A percentile compares a stretch with the other conserved stretches of the same genome.
Evolutionary conservation across 1,284 basidiomycete species (phyloP).

Genomic region (Volvariella surrecta): DNA sequence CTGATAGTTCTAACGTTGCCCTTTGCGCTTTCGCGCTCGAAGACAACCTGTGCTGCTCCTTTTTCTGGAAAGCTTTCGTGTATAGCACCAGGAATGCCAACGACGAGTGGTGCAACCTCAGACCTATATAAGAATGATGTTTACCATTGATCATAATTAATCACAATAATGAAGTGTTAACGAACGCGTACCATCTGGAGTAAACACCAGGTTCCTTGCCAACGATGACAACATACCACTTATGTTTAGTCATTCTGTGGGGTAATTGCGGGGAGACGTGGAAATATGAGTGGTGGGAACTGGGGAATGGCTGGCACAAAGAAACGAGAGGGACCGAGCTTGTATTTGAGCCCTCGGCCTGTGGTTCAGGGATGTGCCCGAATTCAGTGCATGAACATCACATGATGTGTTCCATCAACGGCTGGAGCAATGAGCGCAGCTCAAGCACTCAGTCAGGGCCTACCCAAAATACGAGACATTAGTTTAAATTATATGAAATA

Average conservation of each 20-base stretch:
- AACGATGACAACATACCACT: constrained; percentile 37
- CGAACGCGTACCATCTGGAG: constrained; percentile 16
- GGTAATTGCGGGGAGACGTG: too few species aligned
- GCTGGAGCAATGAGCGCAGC: too few species aligned
- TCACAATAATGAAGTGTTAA: background rate
- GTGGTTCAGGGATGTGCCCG: too few species aligned
- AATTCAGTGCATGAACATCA: too few species aligned
- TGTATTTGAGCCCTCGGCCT: too few species aligned
- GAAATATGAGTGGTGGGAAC: too few species aligned
- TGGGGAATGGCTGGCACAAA: too few species aligned
- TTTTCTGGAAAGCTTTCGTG: constrained; percentile 32
- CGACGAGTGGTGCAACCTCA: constrained; percentile 31
- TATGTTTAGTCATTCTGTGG: constrained; percentile 32
- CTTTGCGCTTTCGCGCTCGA: constrained; percentile 21
- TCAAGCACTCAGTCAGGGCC: too few species aligned
- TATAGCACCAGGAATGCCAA: constrained; percentile 30
- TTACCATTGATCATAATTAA: background rate
- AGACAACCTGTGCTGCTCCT: constrained; percentile 34
- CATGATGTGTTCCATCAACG: too few species aligned
- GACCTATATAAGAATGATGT: constrained; percentile 24
- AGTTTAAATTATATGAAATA: too few species aligned
- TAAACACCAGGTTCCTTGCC: constrained; percentile 28
- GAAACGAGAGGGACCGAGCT: too few species aligned
- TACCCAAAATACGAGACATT: too few species aligned
- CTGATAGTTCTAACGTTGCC: constrained; percentile 20